Conservation (phyloP, 345 rosid species). For the Heritiera littoralis region DNA sequence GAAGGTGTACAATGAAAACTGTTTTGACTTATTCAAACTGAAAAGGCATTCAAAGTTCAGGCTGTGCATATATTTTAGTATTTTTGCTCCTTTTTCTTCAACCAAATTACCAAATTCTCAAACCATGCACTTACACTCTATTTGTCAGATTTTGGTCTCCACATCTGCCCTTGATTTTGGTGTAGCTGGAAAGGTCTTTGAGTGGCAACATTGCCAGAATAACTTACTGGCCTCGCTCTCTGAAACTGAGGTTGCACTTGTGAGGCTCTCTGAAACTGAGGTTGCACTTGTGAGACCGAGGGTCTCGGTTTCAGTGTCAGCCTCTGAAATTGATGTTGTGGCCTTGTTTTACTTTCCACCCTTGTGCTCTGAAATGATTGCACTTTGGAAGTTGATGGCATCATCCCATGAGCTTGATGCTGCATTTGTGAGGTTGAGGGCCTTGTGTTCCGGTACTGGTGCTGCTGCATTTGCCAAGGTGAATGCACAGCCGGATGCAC, state of each 20-base stretch:
- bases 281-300: conserved; percentile 20
- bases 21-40: background rate
- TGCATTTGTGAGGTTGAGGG: conserved; percentile 34
- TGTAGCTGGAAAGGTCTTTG: conserved; percentile 25
- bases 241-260: conserved; percentile 26
- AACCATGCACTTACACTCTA: background rate
- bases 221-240: conserved; percentile 18
- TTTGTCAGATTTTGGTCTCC: conserved; percentile 53
- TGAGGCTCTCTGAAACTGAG: conserved; percentile 23
- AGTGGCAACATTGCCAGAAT: conserved; percentile 6
- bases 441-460: conserved; percentile 18
- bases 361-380: conserved; percentile 27
- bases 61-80: background rate
- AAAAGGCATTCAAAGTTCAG: background rate
- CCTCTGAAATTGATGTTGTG: conserved; percentile 25
- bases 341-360: conserved; percentile 10
- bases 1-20: background rate
- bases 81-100: background rate
- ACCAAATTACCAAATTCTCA: background rate
- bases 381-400: conserved; percentile 32
- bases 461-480: conserved; percentile 34
- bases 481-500: conserved; percentile 28
- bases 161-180: conserved; percentile 31
- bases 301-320: background rate
- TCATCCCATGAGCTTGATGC: conserved; percentile 26